Evolutionary conservation across 306 rosid genomes (phyloP).

Genomic region (Betula pendula): DNA sequence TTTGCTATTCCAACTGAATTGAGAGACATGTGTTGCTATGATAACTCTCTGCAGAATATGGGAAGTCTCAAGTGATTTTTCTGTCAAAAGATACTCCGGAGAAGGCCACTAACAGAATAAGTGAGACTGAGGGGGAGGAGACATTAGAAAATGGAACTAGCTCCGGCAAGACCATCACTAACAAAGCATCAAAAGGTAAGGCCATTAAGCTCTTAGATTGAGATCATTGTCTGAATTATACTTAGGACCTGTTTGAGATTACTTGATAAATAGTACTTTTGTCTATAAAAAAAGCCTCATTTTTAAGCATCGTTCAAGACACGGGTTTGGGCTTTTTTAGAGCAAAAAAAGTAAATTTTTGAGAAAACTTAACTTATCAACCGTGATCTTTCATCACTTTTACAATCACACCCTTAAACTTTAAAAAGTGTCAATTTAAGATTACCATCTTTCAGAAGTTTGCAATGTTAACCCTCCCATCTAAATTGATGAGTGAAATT

Average conservation of each 20-base stretch:
- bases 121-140: background rate
- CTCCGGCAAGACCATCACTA: background rate
- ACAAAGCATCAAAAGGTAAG: conserved; percentile 2
- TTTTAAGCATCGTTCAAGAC: too few species aligned
- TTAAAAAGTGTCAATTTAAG: too few species aligned
- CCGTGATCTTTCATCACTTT: too few species aligned
- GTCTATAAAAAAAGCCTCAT: too few species aligned
- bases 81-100: conserved; percentile 11
- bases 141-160: conserved; percentile 1
- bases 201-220: background rate
- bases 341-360: too few species aligned
- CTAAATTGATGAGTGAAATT: too few species aligned
- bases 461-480: too few species aligned
- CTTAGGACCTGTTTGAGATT: background rate
- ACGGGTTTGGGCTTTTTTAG: too few species aligned
- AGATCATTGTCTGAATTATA: background rate
- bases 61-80: conserved; percentile 12
- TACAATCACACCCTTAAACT: too few species aligned
- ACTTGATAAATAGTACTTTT: background rate
- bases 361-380: too few species aligned
- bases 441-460: too few species aligned
- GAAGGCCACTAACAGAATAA: background rate
- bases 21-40: conserved; percentile 17
- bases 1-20: background rate
- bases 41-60: conserved; percentile 24